phyloP scores from a whole-genome alignment of 228 moss, liverwort and hornwort genomes.

The Sphagnum fallax region DNA sequence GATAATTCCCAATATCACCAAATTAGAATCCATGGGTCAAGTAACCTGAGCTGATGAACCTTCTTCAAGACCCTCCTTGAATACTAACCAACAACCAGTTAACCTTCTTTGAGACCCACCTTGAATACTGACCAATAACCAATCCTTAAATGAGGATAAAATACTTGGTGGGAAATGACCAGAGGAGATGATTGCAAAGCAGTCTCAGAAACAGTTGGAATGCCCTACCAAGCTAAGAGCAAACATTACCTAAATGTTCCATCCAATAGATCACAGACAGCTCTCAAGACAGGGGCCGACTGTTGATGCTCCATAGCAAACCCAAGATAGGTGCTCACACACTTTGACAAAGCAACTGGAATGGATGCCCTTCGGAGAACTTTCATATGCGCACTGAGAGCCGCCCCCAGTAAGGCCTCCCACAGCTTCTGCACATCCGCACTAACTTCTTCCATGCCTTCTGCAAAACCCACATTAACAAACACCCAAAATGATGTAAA shows the following conservation, averaged over 20 bases:
- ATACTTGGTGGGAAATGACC: background rate
- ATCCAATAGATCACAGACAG: conserved; percentile 68
- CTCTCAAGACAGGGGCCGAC: conserved; percentile 63
- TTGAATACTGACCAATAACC: no score
- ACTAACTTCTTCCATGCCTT: conserved; percentile 15
- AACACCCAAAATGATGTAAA: no score
- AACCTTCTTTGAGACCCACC: no score
- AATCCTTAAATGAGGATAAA: background rate
- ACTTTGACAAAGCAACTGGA: conserved; percentile 13
- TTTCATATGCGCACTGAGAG: conserved; percentile 61
- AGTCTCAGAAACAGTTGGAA: background rate
- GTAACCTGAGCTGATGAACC: no score
- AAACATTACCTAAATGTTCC: conserved; percentile 33
- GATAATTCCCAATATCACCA: no score
- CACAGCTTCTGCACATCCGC: conserved; percentile 30
- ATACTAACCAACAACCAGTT: no score
- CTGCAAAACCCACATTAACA: conserved; percentile 22
- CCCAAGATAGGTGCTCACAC: conserved; percentile 46
- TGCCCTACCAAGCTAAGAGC: background rate
- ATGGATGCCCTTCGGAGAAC: conserved; percentile 26
- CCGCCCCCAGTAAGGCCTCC: conserved; percentile 72
- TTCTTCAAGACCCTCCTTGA: no score
- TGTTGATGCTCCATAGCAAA: conserved; percentile 50
- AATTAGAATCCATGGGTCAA: no score
- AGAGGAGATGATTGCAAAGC: no score